phyloP scores from a whole-genome alignment of 2,329 filamentous ascomycete genomes.

The Diaporthe citri region DNA sequence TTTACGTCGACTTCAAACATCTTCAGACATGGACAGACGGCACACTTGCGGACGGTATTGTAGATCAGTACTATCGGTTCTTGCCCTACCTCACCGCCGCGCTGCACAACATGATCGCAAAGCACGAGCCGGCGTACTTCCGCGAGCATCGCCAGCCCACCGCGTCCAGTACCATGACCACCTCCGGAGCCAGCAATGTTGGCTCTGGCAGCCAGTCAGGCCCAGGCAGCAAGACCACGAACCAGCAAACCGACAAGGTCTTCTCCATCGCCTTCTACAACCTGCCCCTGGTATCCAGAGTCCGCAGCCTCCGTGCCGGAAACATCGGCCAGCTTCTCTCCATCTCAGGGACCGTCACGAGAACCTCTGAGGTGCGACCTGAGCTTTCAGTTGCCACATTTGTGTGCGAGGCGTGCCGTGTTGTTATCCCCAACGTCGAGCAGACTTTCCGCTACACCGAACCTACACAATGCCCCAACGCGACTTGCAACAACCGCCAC shows the following conservation, averaged over 20 bases:
- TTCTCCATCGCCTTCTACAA: constrained; percentile 96
- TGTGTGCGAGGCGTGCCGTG: constrained; percentile 88
- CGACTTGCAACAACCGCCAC: constrained; percentile 85
- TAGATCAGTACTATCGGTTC: constrained; percentile 94
- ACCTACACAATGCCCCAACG: constrained; percentile 93
- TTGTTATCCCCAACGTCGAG: constrained; percentile 89
- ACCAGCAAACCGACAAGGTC: constrained; percentile 97
- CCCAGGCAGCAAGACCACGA: constrained; percentile 80
- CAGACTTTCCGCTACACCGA: constrained; percentile 98
- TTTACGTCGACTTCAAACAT: constrained; percentile 91
- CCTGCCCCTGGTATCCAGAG: constrained; percentile 85
- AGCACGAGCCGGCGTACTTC: constrained; percentile 95
- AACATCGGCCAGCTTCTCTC: constrained; percentile 95
- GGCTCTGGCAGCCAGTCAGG: constrained; percentile 75
- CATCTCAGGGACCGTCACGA: constrained; percentile 95
- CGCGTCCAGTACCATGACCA: constrained; percentile 78
- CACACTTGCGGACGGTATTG: constrained; percentile 86
- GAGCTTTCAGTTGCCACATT: constrained; percentile 95
- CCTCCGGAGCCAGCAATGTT: constrained; percentile 73
- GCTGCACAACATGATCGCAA: constrained; percentile 92
- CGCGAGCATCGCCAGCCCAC: constrained; percentile 89
- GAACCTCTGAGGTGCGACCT: constrained; percentile 95
- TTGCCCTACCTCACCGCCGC: constrained; percentile 90
- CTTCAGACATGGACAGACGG: constrained; percentile 82
- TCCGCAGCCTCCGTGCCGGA: constrained; percentile 86